Evolutionary conservation across 2,329 filamentous ascomycete genomes (phyloP), one percentile per base, ranked within the genome.

Genomic region (Colletotrichum phormii): DNA sequence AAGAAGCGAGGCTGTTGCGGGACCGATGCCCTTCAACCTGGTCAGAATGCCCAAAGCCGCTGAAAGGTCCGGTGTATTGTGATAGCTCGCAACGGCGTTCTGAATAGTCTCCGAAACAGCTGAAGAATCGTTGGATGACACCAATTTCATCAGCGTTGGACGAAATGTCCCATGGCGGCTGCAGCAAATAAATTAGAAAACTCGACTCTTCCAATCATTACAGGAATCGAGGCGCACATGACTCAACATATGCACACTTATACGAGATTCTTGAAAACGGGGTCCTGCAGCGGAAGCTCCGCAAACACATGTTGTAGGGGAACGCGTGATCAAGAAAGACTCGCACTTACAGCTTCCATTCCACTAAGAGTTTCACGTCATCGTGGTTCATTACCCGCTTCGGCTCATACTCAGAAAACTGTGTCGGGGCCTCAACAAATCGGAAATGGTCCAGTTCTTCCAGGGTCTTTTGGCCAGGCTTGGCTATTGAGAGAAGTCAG

Each of bases 1-100:
- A 1, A 96, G 82, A 37, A 97, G 87, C 1, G 93, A 94, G 0
- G 93, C 94, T 0, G 94, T 96, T 8, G 94, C 94, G 1, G 94
- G 93, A 0, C 94, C 94, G 74, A 97, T 90, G 42, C 94, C 94
- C 75, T 87, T 91, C n/a, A 97, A 84, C 67, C 86, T 86, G 1
- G 86, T 86, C 12, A 95, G 84, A 1, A 82, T 81, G 3, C 86
- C 85, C 7, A 94, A 78, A 4, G 90, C 86, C 8, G 82, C 79
- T 2, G 82, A 67, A 0, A 80, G 75, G 51, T 83, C 79, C 5
- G 80, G 75, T 37, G 83, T 78, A 11, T 78, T 74, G 67, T 81
- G 80, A 76, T 90, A 89, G 33, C 78, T 67, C 5, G 79, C 77
- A 71, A 92, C 85, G 0, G 90, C 92, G 33, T 86, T 79, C 8